Base-by-base conservation (phyloP, 805 yeast genomes). In the Ogataea nakhonphanomensis region DNA sequence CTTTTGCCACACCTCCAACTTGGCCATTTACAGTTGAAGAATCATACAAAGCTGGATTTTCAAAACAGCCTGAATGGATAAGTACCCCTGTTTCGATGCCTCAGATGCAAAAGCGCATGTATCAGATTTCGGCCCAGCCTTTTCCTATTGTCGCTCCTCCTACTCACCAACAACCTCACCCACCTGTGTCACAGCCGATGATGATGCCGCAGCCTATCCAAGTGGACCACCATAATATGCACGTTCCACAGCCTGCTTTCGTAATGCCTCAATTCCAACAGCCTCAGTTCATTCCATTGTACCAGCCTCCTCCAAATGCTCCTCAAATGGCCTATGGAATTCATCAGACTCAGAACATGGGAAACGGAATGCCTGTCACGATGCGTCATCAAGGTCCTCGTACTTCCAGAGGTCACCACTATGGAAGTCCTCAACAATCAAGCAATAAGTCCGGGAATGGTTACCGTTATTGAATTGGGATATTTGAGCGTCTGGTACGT, bases 1-100 rank as follows among this genome's bases (percentile, higher is more conserved):
- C 93, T 6, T 86, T 74, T 58, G 69, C 70, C 29, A 81, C 91
- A 0, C 81, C 86, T 8, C 95, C 95, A 37, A 81, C 90, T 0
- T 85, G 95, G 95, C 69, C 71, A 15, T 64, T 73, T 34, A 77
- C 79, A 2, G 25, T 30, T 6, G 56, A 53, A n/a, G 79, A 74
- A 42, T 69, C 82, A 2, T 77, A 78, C 60, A 73, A 69, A 40
- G 61, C 66, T 12, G 58, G 75, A 28, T 78, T 79, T 61, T 74
- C 80, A 2, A 68, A 40, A 50, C 59, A 37, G 44, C 56, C 54
- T 7, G 66, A 65, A 38, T 58, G 50, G 45, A 43, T 49, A 22
- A 43, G 48, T 3, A 50, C 59, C n/a, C 48, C 50, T 12, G 44
- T 50, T 3, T 37, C 49, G 5, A 43, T 53, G 12, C 41, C 48